These are phyloP conservation scores for Fonsecaea pugnacius DNA, from an alignment of 2,329 filamentous ascomycete genomes.

Conservation along the genomic window DNA sequence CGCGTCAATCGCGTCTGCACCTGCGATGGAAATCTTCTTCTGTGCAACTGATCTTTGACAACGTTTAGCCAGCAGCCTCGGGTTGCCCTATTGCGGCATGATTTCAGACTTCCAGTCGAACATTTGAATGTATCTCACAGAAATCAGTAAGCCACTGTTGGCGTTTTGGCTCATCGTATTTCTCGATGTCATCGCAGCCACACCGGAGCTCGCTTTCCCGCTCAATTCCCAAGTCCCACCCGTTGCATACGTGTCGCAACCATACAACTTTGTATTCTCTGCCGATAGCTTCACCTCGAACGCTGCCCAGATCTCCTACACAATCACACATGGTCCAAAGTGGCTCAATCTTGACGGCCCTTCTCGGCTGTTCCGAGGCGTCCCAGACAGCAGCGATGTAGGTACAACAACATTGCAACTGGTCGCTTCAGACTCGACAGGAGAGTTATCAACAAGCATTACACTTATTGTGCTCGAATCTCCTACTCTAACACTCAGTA, in stretches of 20 bases:
- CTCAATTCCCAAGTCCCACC: constrained; percentile 84
- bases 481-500: constrained; percentile 44
- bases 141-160: constrained; percentile 19
- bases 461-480: constrained; percentile 70
- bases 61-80: neutral
- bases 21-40: neutral
- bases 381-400: constrained; percentile 61
- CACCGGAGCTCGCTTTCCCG: constrained; percentile 61
- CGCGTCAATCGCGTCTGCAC: neutral
- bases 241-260: constrained; percentile 69
- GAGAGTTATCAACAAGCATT: constrained; percentile 66
- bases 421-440: constrained; percentile 69
- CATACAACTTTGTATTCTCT: constrained; percentile 50
- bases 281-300: constrained; percentile 71
- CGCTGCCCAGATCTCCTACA: constrained; percentile 64
- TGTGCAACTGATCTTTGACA: neutral
- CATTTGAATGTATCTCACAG: constrained; percentile 30
- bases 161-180: constrained; percentile 11
- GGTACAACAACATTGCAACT: constrained; percentile 68
- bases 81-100: neutral
- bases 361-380: constrained; percentile 71
- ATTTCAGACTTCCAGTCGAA: neutral
- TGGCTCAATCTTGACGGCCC: constrained; percentile 75
- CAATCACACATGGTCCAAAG: constrained; percentile 65
- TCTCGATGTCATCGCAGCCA: constrained; percentile 3